These are phyloP conservation scores for Cicer judaicum DNA, from an alignment of 306 rosid species.

Conservation along the genomic window DNA sequence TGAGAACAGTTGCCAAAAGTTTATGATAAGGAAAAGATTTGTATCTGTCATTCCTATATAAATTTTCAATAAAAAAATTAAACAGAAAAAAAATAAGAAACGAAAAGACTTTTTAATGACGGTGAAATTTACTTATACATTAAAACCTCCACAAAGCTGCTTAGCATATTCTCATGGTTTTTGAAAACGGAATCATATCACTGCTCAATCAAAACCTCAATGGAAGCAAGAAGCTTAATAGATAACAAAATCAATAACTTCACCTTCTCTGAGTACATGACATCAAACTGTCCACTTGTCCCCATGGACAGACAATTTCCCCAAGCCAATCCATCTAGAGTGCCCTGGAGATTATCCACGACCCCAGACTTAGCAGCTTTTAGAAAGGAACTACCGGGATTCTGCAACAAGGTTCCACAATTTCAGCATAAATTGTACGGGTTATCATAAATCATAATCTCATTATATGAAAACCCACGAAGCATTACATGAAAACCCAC, in stretches of 20 bases:
- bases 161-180: slow-evolving; percentile 12
- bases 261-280: slow-evolving; percentile 73
- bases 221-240: slow-evolving; percentile 29
- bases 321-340: slow-evolving; percentile 87
- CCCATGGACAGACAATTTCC: slow-evolving; percentile 78
- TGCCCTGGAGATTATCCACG: slow-evolving; percentile 70
- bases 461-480: slow-evolving; percentile 16
- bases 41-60: slow-evolving; percentile 7
- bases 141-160: slow-evolving; percentile 21
- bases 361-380: slow-evolving; percentile 89
- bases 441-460: slow-evolving; percentile 20
- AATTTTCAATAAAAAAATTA: neutral
- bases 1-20: slow-evolving; percentile 18
- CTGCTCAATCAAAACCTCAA: slow-evolving; percentile 27
- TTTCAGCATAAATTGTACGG: slow-evolving; percentile 38
- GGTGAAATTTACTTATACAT: slow-evolving; percentile 6
- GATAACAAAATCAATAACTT: slow-evolving; percentile 37
- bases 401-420: slow-evolving; percentile 64
- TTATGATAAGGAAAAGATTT: neutral
- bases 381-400: slow-evolving; percentile 76
- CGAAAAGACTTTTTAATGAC: neutral
- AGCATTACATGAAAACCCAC: neutral
- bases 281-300: slow-evolving; percentile 79
- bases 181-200: slow-evolving; percentile 18
- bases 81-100: neutral